A percentile compares a stretch with the other conserved stretches of the same genome.
phyloP scores from a whole-genome alignment of 257 asterid species.

The Ajuga chamaepitys region DNA sequence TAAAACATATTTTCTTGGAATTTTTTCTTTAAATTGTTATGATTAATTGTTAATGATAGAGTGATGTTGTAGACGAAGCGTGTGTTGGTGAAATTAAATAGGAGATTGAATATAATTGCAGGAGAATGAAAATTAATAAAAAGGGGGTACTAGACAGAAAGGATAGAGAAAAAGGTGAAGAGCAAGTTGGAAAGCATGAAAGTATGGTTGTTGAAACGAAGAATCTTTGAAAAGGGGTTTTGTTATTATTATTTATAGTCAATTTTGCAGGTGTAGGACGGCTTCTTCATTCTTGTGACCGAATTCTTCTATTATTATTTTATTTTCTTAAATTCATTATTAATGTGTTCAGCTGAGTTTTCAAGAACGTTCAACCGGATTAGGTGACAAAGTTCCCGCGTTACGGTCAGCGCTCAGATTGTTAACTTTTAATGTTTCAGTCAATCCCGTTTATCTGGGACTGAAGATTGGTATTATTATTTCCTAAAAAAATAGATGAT shows the following conservation, averaged over 20 bases:
- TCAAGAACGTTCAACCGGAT: neutral
- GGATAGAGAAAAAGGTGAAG: no score
- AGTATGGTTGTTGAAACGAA: constrained; percentile 16
- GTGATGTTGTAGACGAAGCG: no score
- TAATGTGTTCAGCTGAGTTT: constrained; percentile 1
- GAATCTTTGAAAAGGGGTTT: neutral
- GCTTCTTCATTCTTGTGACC: constrained; percentile 21
- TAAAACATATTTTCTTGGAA: no score
- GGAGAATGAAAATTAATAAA: no score
- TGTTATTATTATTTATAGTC: constrained; percentile 5
- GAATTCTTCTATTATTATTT: neutral
- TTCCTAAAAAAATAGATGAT: no score
- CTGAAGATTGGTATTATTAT: neutral
- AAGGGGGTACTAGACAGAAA: no score
- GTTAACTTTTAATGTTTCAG: neutral
- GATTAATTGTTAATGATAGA: no score
- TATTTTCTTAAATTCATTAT: neutral
- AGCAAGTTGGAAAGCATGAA: constrained; percentile 28
- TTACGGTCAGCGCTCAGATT: constrained; percentile 8
- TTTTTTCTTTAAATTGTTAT: no score
- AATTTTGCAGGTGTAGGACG: constrained; percentile 11
- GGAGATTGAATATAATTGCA: no score
- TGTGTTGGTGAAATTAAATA: no score
- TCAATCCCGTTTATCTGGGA: constrained; percentile 15
- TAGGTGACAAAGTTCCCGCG: constrained; percentile 9